A percentile compares a stretch with the other conserved stretches of the same genome.
phyloP scores from a whole-genome alignment of 2,329 filamentous ascomycete genomes.

The Teratosphaeria epicoccoides region DNA sequence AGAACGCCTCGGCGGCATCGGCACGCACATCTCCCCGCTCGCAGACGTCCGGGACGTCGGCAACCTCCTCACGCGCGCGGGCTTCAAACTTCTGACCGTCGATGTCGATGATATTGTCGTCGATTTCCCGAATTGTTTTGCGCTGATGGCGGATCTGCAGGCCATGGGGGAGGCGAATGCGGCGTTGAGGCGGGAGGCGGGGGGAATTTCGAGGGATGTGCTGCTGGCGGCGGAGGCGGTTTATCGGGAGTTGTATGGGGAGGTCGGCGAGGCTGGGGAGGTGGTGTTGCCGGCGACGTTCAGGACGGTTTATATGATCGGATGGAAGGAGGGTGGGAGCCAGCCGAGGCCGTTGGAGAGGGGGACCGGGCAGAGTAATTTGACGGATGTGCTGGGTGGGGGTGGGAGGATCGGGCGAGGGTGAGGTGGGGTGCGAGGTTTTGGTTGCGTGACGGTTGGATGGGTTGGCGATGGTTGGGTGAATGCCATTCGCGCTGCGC shows the following conservation, averaged over 20 bases:
- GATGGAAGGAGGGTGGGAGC: constrained; percentile 76
- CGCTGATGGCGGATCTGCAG: constrained; percentile 86
- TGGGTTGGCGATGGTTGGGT: background rate
- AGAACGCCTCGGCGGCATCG: constrained; percentile 82
- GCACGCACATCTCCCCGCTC: constrained; percentile 79
- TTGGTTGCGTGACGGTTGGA: background rate
- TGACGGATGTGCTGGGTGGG: constrained; percentile 69
- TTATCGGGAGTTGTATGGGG: constrained; percentile 77
- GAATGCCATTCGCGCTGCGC: background rate
- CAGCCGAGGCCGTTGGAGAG: constrained; percentile 72
- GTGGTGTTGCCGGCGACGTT: constrained; percentile 70
- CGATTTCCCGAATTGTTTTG: constrained; percentile 81
- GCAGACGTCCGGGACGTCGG: constrained; percentile 89
- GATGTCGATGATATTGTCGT: constrained; percentile 96
- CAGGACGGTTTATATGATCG: constrained; percentile 95
- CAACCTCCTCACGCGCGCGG: constrained; percentile 71
- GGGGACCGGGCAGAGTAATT: constrained; percentile 75
- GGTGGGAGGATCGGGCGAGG: constrained; percentile 16
- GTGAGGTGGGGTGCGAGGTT: background rate
- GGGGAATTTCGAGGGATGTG: constrained; percentile 65
- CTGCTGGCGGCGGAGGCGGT: constrained; percentile 80
- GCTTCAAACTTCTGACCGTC: constrained; percentile 92
- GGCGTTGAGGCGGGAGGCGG: constrained; percentile 72
- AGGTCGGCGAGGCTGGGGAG: constrained; percentile 53
- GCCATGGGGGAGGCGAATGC: constrained; percentile 95